Percentiles rank a stretch among this genome's conserved stretches.
Conservation (phyloP, 306 rosid genomes). For the Bauhinia variegata region DNA sequence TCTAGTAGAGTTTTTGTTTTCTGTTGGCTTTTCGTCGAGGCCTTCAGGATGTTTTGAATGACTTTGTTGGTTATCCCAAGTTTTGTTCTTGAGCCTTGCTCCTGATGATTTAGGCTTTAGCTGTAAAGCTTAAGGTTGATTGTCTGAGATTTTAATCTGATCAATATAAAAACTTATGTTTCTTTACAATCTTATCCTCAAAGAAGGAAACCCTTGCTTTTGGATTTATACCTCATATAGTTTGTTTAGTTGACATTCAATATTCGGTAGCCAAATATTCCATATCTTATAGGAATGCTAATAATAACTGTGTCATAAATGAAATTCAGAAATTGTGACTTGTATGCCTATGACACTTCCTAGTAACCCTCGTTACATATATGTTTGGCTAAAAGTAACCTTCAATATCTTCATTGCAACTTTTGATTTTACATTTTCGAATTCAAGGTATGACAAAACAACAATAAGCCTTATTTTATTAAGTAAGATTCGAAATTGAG, state of each 20-base stretch:
- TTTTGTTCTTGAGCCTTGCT: background rate
- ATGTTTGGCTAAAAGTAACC: background rate
- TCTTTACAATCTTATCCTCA: too few relatives aligned
- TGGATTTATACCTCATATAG: background rate
- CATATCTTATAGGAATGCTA: background rate
- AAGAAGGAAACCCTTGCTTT: too few relatives aligned
- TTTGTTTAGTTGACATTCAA: background rate
- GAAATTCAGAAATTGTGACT: background rate
- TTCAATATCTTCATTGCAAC: background rate
- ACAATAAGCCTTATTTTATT: too few relatives aligned
- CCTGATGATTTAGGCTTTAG: too few relatives aligned
- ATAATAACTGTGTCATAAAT: background rate
- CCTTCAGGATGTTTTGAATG: background rate
- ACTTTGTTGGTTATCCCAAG: background rate
- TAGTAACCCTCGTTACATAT: background rate
- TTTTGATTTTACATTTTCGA: conserved; percentile 3
- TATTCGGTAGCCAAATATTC: background rate
- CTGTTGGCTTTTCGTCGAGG: background rate
- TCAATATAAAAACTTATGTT: too few relatives aligned
- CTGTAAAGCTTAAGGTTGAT: too few relatives aligned
- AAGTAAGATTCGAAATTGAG: too few relatives aligned
- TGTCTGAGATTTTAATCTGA: too few relatives aligned
- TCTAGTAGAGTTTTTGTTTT: background rate
- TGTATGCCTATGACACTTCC: background rate
- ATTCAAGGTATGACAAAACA: too few relatives aligned